Evolutionary conservation across 192 early-diverging fungal species (phyloP), one percentile per base, ranked within the genome.

Genomic region (Backusella liffmaniae): DNA sequence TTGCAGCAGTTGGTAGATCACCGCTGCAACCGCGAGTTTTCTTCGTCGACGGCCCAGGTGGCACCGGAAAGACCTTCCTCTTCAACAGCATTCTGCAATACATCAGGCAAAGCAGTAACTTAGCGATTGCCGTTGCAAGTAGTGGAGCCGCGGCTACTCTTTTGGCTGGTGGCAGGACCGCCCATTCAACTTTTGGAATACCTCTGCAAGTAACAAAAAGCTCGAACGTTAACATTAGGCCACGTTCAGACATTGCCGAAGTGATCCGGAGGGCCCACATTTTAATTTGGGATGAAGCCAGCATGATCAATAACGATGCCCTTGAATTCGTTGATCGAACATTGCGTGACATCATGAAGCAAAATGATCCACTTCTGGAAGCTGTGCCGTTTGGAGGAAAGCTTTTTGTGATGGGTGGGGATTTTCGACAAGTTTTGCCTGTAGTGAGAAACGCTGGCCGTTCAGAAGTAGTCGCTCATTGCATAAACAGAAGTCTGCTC

Each of bases 201-300:
- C 84, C 80, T 1, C 13, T 85, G n/a, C 15, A 53, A 8, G 18
- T 80, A 1, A 65, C 35, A 5, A 29, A 2, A 0, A 5, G 30
- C 3, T 37, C 42, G 42, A 66, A 23, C 35, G 32, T 66, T 30
- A 66, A 0, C 1, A 66, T 66, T 32, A 66, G 0, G 13, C 9
- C 30, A 1, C 16, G 16, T 1, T 23, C 59, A 10, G 10, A 72
- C 0, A 7, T 32, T 32, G 79, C 79, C 18, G 1, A 44, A 3
- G 42, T 81, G 1, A 39, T 81, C 16, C 30, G 34, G 13, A 5
- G 39, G n/a, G 32, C 84, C 8, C 66, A 74, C 10, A 26, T 82
- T 30, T 75, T 85, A 71, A 26, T 85, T 23, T 85, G 84, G 84
- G 84, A 82, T 69, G 84, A 85, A 73, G 74, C 77, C 46, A 71